Conservation (phyloP, 805 yeast species). For the Pichia pseudocactophila region DNA sequence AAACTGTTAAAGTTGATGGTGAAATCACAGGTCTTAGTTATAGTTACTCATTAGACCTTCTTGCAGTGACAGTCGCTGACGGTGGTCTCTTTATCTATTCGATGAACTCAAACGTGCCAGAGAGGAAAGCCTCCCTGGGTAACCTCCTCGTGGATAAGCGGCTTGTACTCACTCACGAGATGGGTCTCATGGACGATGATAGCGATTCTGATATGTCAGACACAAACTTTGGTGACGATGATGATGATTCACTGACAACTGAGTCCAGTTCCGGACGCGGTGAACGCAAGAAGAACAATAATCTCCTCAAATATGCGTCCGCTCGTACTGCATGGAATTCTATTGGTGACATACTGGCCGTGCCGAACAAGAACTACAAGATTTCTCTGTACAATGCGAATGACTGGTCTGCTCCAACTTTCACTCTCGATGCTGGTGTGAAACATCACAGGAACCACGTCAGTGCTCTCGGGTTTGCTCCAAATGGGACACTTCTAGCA, state of each 20-base stretch:
- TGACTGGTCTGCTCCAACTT: conserved; percentile 21
- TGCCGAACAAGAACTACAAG: conserved; percentile 46
- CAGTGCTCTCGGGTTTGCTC: conserved; percentile 51
- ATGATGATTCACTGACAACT: conserved; percentile 24
- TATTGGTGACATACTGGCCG: conserved; percentile 56
- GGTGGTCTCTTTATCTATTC: conserved; percentile 52
- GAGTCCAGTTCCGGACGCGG: conserved; percentile 12
- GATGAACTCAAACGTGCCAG: conserved; percentile 45
- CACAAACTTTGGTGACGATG: conserved; percentile 23
- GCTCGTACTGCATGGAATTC: conserved; percentile 64
- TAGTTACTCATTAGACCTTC: conserved; percentile 44
- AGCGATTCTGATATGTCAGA: conserved; percentile 32
- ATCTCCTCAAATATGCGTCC: conserved; percentile 21
- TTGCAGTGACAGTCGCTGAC: conserved; percentile 49
- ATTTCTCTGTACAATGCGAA: conserved; percentile 38
- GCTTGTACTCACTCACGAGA: conserved; percentile 11
- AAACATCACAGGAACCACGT: conserved; percentile 26
- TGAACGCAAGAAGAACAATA: conserved; percentile 29
- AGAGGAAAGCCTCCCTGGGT: conserved; percentile 36
- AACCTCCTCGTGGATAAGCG: conserved; percentile 32
- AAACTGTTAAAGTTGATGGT: conserved; percentile 37
- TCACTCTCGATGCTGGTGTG: conserved; percentile 17
- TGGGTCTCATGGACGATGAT: conserved; percentile 15
- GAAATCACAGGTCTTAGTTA: conserved; percentile 50
- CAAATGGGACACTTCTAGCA: conserved; percentile 53